Conservation (phyloP, 208 protist genomes). For the Leishmania mexicana region DNA sequence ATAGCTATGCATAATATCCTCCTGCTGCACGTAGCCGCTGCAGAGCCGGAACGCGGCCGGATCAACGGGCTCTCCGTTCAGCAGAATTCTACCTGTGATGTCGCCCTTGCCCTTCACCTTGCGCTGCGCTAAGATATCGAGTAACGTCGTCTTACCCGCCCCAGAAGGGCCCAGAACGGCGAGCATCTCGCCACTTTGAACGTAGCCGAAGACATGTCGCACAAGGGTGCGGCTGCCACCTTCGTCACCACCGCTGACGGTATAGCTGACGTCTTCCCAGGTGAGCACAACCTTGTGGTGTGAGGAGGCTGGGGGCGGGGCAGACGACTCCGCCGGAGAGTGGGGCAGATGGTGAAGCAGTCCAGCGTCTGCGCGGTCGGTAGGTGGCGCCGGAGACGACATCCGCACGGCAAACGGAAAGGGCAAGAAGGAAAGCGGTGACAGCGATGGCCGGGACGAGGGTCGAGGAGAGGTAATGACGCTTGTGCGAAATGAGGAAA, state of each 20-base stretch:
- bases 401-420: background rate
- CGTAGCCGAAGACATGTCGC: constrained; percentile 59
- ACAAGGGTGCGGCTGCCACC: constrained; percentile 36
- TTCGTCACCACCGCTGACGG: constrained; percentile 8
- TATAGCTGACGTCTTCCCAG: constrained; percentile 60
- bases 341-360: constrained; percentile 1
- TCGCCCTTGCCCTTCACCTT: constrained; percentile 22
- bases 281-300: constrained; percentile 34
- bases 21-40: constrained; percentile 83
- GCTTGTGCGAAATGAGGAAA: background rate
- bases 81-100: constrained; percentile 37
- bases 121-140: constrained; percentile 74
- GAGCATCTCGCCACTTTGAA: constrained; percentile 60
- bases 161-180: constrained; percentile 82
- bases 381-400: constrained; percentile 24
- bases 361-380: constrained; percentile 11
- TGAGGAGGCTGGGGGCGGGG: constrained; percentile 1
- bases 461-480: background rate
- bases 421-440: background rate
- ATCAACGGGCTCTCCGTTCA: constrained; percentile 52
- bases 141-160: constrained; percentile 77
- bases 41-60: constrained; percentile 36
- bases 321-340: background rate
- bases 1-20: constrained; percentile 68
- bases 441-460: background rate